Evolutionary conservation across 2,329 filamentous ascomycete species (phyloP).

Genomic region (Cladosporium sp.): DNA sequence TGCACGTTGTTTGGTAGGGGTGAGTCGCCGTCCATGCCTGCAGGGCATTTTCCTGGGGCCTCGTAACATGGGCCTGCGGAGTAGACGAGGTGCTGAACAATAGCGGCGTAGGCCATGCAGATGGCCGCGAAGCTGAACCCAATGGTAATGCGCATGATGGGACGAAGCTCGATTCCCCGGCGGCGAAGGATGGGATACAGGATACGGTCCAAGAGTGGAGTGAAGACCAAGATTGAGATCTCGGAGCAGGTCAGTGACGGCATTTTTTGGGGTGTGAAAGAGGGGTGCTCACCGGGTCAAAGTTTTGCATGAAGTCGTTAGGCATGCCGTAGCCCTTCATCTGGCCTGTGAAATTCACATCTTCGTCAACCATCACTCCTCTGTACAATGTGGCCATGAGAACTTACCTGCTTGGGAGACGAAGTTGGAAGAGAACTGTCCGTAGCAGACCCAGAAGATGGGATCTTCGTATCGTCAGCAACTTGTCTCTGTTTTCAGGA

Average conservation of each 20-base stretch:
- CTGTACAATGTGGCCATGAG: background rate
- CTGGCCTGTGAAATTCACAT: slow-evolving; percentile 34
- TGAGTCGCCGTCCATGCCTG: slow-evolving; percentile 36
- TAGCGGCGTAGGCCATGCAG: slow-evolving; percentile 57
- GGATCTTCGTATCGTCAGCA: slow-evolving; percentile 31
- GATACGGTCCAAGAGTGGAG: slow-evolving; percentile 47
- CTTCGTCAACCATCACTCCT: background rate
- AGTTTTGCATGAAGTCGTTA: slow-evolving; percentile 51
- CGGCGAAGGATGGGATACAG: slow-evolving; percentile 49
- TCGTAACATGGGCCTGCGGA: slow-evolving; percentile 54
- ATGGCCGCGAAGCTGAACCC: slow-evolving; percentile 56
- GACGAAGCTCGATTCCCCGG: slow-evolving; percentile 43
- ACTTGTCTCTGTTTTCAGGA: background rate
- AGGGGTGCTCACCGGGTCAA: no score
- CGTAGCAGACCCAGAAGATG: slow-evolving; percentile 48
- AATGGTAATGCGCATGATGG: slow-evolving; percentile 56
- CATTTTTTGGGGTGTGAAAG: no score
- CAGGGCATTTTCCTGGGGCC: slow-evolving; percentile 41
- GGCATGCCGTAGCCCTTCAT: slow-evolving; percentile 50
- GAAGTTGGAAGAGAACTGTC: slow-evolving; percentile 46
- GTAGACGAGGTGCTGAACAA: slow-evolving; percentile 60
- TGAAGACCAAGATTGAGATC: slow-evolving; percentile 49
- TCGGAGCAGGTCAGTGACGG: no score
- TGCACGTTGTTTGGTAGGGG: slow-evolving; percentile 44
- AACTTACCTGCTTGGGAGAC: slow-evolving; percentile 43